Evolutionary conservation across 2,329 filamentous ascomycete genomes (phyloP), one percentile per base, ranked within the genome.

Genomic region (Pezicula rhizophila): DNA sequence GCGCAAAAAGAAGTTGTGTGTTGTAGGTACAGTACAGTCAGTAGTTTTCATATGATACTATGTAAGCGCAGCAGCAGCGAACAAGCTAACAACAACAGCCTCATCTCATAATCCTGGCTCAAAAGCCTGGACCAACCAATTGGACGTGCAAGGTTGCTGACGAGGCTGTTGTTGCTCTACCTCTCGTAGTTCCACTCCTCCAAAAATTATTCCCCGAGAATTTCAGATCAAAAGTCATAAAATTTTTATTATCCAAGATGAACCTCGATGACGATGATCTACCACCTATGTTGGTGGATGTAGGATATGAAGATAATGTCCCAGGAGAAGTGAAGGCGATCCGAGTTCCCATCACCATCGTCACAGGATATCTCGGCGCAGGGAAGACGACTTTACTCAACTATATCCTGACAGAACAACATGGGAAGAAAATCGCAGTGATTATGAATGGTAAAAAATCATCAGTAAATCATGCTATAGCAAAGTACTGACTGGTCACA

Each of bases 351-450:
- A 89, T 93, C 55, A 92, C 88, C 1, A 90, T 93, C 54, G 85
- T 93, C 8, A 93, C 88, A 46, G 89, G 93, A 3, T 99, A 99
- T 63, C 78, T 99, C 4, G 93, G 93, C 15, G 89, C 93, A 8
- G 93, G 93, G 15, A 99, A 99, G 69, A 97, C 92, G 0, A 97
- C 92, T 0, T 70, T 97, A 26, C 74, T 99, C 50, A 97, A 99
- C 67, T 96, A 97, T 66, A 97, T 99, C 53, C 74, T 99, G 46
- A 95, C 87, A 25, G 90, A 91, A 50, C 85, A 92, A 52, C 93
- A 99, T 76, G 92, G 92, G 66, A 97, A 97, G 76, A 96, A 90
- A 63, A 93, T 99, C 66, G 93, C 93, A 10, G 93, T 99, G 12
- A 97, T 99, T 49, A 80, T 99, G 73, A 99, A 99, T 68, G 90